Evolutionary conservation across 2,329 filamentous ascomycete genomes (phyloP).

Genomic region (Diaporthe citri): DNA sequence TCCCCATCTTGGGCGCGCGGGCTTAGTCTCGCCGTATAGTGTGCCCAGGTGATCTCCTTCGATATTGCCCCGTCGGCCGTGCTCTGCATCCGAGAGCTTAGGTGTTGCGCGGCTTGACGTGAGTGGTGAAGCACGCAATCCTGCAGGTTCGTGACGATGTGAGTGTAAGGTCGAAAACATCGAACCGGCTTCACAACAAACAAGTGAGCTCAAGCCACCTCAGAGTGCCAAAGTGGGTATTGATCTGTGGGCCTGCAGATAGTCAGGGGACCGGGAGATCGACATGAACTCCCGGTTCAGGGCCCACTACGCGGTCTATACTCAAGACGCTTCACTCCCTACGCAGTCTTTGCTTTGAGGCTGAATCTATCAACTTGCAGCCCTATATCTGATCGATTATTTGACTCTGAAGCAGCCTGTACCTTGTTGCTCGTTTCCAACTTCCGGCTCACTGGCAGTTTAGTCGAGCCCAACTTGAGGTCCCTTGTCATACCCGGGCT

Average conservation of each 20-base stretch:
- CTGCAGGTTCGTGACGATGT: conserved; percentile 36
- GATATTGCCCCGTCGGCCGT: conserved; percentile 22
- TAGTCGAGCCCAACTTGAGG: background rate
- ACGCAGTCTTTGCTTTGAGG: background rate
- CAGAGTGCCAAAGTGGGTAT: background rate
- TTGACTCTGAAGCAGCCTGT: background rate
- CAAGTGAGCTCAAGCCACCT: conserved; percentile 7
- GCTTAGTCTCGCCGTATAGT: background rate
- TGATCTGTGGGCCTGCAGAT: conserved; percentile 9
- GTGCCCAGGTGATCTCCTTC: background rate
- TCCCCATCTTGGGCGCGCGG: conserved; percentile 13
- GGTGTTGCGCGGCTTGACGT: background rate
- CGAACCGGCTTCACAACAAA: background rate
- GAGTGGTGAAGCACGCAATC: conserved; percentile 37
- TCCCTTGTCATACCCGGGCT: background rate
- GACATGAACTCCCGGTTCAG: background rate
- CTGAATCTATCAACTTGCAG: background rate
- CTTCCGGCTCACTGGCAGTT: background rate
- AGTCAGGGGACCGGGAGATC: conserved; percentile 34
- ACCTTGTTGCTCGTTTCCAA: background rate
- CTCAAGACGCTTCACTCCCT: background rate
- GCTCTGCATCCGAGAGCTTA: conserved; percentile 1
- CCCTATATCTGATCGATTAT: background rate
- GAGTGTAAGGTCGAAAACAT: background rate
- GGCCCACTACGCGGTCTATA: conserved; percentile 15